These are phyloP conservation scores for Prunella vulgaris DNA, from an alignment of 257 asterid genomes.

Conservation along the genomic window DNA sequence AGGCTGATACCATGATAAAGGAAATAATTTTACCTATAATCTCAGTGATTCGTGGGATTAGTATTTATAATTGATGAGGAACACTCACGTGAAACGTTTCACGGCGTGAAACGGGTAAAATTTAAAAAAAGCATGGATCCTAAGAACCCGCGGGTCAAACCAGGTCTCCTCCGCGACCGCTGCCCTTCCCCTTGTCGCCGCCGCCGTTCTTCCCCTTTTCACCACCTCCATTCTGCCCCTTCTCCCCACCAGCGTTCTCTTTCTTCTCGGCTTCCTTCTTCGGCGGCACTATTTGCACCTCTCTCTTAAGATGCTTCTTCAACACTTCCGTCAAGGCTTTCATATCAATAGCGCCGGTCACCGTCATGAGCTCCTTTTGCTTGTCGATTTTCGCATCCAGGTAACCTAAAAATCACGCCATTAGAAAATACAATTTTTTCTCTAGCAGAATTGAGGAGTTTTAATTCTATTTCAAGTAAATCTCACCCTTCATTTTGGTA, in stretches of 20 bases:
- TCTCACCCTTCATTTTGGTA: slow-evolving; percentile 55
- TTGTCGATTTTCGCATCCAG: slow-evolving; percentile 52
- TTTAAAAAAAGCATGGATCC: too few relatives aligned
- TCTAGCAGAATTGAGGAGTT: not conserved
- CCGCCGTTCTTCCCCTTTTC: slow-evolving; percentile 28
- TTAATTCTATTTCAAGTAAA: too few relatives aligned
- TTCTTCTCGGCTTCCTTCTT: slow-evolving; percentile 63
- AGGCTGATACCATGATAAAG: too few relatives aligned
- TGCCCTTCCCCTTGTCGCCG: slow-evolving; percentile 19
- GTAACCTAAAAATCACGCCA: slow-evolving; percentile 43
- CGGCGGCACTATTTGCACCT: slow-evolving; percentile 54
- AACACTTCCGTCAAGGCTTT: slow-evolving; percentile 52
- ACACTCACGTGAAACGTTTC: too few relatives aligned
- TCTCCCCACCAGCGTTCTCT: slow-evolving; percentile 27
- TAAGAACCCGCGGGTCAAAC: too few relatives aligned
- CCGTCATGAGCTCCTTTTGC: slow-evolving; percentile 62
- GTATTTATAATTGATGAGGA: too few relatives aligned
- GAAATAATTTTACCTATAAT: too few relatives aligned
- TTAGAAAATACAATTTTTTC: not conserved
- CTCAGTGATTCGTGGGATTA: too few relatives aligned
- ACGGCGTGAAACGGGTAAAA: too few relatives aligned
- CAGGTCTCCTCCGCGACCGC: slow-evolving; percentile 9
- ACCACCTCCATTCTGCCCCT: slow-evolving; percentile 20
- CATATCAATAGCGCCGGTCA: slow-evolving; percentile 81
- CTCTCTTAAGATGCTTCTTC: slow-evolving; percentile 56